Conservation (phyloP, 441 rosid species). For the Erodium chrysanthum region DNA sequence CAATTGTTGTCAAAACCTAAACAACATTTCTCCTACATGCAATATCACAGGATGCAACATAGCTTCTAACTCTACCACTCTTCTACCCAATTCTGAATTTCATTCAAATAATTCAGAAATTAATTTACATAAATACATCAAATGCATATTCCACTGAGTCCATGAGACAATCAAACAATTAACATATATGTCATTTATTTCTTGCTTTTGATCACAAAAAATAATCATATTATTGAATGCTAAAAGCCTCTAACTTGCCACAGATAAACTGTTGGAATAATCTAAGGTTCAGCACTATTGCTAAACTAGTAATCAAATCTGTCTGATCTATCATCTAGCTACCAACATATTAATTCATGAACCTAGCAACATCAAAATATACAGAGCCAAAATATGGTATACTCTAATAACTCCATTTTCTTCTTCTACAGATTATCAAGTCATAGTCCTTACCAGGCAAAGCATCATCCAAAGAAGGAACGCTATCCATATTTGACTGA, state of each 20-base stretch:
- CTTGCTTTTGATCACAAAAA: no score
- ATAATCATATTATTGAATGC: background rate
- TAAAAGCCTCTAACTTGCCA: background rate
- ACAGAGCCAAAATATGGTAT: no score
- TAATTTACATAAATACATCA: background rate
- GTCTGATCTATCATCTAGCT: background rate
- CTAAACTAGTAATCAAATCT: background rate
- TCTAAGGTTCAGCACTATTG: background rate
- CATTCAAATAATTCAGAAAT: background rate
- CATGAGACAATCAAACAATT: no score
- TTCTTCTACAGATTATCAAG: background rate
- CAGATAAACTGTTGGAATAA: background rate
- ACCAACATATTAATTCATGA: background rate
- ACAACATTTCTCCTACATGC: background rate
- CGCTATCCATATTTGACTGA: conserved; percentile 28
- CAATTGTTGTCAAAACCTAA: background rate
- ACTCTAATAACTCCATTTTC: no score
- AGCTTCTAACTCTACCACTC: background rate
- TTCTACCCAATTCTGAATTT: background rate
- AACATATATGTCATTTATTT: no score
- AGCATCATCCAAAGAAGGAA: conserved; percentile 42
- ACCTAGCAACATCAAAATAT: background rate
- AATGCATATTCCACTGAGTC: background rate
- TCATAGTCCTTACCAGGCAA: conserved; percentile 37
- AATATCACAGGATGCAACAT: background rate